These are phyloP conservation scores for Laguncularia racemosa DNA, from an alignment of 345 rosid species.

Conservation along the genomic window DNA sequence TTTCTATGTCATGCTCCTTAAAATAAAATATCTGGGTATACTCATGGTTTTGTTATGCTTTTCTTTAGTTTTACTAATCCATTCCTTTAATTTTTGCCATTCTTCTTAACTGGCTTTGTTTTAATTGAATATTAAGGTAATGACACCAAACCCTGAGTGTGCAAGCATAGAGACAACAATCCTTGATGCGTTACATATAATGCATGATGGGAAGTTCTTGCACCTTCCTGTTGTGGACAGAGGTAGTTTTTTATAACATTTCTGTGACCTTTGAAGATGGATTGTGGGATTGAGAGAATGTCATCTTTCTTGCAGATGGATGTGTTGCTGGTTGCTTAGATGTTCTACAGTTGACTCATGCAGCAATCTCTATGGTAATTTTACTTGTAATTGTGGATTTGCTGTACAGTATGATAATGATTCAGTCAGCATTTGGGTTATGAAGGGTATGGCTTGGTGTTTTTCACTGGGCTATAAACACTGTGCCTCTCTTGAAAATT, in stretches of 20 bases:
- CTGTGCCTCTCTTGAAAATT: too few relatives aligned
- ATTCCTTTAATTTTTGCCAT: background rate
- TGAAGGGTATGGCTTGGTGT: too few relatives aligned
- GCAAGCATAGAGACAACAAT: constrained; percentile 71
- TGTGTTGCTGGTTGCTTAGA: constrained; percentile 72
- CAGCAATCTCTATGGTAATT: constrained; percentile 93
- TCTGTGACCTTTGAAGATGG: constrained; percentile 1
- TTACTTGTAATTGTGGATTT: background rate
- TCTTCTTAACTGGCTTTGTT: background rate
- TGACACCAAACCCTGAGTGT: constrained; percentile 93
- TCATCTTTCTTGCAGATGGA: constrained; percentile 54
- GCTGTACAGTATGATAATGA: too few relatives aligned
- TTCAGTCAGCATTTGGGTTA: too few relatives aligned
- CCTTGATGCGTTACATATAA: constrained; percentile 85
- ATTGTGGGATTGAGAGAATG: background rate
- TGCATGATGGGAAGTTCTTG: constrained; percentile 97
- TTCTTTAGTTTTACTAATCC: background rate
- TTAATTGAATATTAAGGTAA: constrained; percentile 39
- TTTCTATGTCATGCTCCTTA: too few relatives aligned
- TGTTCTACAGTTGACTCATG: constrained; percentile 91
- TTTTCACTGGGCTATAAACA: too few relatives aligned
- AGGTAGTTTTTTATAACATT: constrained; percentile 27
- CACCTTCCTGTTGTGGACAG: constrained; percentile 91
- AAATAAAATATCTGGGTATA: too few relatives aligned
- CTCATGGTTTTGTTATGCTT: too few relatives aligned